Evolutionary conservation across 805 yeast genomes (phyloP).

Genomic region (Candida railenensis): DNA sequence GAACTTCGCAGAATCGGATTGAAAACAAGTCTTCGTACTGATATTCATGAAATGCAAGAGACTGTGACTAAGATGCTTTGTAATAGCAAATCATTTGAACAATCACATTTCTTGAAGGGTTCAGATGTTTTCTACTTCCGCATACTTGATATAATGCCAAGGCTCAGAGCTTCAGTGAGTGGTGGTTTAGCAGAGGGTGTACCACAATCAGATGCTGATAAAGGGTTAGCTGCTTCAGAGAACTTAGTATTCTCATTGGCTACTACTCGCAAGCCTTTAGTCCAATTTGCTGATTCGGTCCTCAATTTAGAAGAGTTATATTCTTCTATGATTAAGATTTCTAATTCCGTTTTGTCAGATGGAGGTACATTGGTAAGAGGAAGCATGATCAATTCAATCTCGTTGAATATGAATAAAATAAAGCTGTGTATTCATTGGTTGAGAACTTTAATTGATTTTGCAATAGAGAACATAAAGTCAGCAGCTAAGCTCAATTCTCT

Average conservation of each 20-base stretch:
- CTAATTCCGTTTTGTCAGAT: slow-evolving; percentile 11
- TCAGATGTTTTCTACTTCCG: slow-evolving; percentile 59
- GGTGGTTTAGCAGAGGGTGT: slow-evolving; percentile 65
- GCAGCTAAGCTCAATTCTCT: neutral
- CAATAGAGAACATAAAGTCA: slow-evolving; percentile 17
- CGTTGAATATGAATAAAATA: slow-evolving; percentile 15
- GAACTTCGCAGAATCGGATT: slow-evolving; percentile 79
- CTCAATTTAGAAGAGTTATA: slow-evolving; percentile 10
- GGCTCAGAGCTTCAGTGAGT: slow-evolving; percentile 64
- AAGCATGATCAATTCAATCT: slow-evolving; percentile 15
- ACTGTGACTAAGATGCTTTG: slow-evolving; percentile 65
- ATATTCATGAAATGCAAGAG: slow-evolving; percentile 60
- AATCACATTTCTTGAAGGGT: slow-evolving; percentile 32
- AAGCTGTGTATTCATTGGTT: slow-evolving; percentile 23
- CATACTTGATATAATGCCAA: slow-evolving; percentile 75
- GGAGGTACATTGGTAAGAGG: slow-evolving; percentile 8
- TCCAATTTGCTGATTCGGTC: slow-evolving; percentile 24
- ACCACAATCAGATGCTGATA: slow-evolving; percentile 70
- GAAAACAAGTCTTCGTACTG: slow-evolving; percentile 61
- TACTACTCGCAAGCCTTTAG: slow-evolving; percentile 49
- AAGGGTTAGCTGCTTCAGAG: slow-evolving; percentile 76
- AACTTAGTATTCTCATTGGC: slow-evolving; percentile 62
- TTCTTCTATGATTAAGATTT: slow-evolving; percentile 13
- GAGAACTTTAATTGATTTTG: slow-evolving; percentile 38
- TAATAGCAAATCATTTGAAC: slow-evolving; percentile 45